phyloP scores from a whole-genome alignment of 345 rosid species.

The Brassica carinata region DNA sequence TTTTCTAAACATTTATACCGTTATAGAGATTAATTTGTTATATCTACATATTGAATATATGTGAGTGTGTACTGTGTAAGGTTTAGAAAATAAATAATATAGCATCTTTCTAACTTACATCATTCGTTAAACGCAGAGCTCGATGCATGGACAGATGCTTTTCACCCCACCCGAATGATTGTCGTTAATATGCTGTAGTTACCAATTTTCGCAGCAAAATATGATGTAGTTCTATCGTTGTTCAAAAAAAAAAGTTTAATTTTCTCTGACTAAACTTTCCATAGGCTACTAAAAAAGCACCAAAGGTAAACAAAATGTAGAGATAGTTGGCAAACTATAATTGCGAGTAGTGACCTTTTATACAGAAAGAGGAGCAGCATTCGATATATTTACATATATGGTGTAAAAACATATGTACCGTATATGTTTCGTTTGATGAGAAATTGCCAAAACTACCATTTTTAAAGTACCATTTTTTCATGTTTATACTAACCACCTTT shows the following conservation, averaged over 20 bases:
- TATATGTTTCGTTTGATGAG: too few relatives aligned
- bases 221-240: too few relatives aligned
- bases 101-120: not conserved
- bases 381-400: not conserved
- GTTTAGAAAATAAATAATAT: not conserved
- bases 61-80: not conserved
- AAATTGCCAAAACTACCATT: too few relatives aligned
- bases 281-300: slow-evolving; percentile 25
- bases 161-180: slow-evolving; percentile 34
- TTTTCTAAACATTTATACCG: not conserved
- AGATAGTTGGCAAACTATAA: slow-evolving; percentile 37
- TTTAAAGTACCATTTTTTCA: too few relatives aligned
- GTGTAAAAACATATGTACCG: too few relatives aligned
- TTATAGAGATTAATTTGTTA: not conserved
- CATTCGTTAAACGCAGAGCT: slow-evolving; percentile 34
- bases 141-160: slow-evolving; percentile 40
- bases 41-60: not conserved
- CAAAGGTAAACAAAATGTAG: slow-evolving; percentile 17
- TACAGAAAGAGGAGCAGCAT: slow-evolving; percentile 12
- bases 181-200: slow-evolving; percentile 11
- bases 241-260: too few relatives aligned
- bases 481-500: too few relatives aligned
- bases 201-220: not conserved
- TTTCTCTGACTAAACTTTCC: slow-evolving; percentile 11
- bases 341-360: slow-evolving; percentile 33